Conservation (phyloP, 306 rosid species). For the Astragalus membranaceus region DNA sequence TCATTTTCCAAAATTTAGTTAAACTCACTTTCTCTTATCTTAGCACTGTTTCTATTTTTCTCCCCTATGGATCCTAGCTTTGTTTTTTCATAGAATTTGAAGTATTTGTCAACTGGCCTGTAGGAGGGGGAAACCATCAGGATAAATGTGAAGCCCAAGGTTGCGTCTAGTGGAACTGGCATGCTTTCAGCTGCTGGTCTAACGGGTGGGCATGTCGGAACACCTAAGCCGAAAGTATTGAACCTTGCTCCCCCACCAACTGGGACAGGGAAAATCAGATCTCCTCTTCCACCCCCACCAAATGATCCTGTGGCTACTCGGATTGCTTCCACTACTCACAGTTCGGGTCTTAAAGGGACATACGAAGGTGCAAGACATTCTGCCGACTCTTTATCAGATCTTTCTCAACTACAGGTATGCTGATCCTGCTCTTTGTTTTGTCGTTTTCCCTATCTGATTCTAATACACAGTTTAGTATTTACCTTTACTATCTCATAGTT, state of each 20-base stretch:
- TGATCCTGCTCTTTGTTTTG: background rate
- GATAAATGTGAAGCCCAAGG: conserved; percentile 87
- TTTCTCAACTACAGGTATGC: conserved; percentile 85
- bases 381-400: conserved; percentile 71
- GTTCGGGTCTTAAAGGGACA: conserved; percentile 31
- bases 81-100: conserved; percentile 4
- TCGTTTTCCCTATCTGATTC: background rate
- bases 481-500: background rate
- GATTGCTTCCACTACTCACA: conserved; percentile 33
- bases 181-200: conserved; percentile 96
- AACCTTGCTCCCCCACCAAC: conserved; percentile 85
- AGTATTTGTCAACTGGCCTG: conserved; percentile 7
- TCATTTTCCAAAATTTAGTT: background rate
- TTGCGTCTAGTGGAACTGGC: conserved; percentile 66
- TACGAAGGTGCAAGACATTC: conserved; percentile 36
- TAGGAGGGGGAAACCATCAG: conserved; percentile 98
- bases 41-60: background rate
- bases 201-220: conserved; percentile 36
- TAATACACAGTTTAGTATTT: background rate
- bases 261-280: conserved; percentile 64
- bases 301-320: conserved; percentile 84
- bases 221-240: conserved; percentile 58
- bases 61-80: background rate
- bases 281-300: conserved; percentile 92
- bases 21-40: background rate